Evolutionary conservation across 2,329 filamentous ascomycete genomes (phyloP), one percentile per base, ranked within the genome.

Genomic region (Colletotrichum sp.): DNA sequence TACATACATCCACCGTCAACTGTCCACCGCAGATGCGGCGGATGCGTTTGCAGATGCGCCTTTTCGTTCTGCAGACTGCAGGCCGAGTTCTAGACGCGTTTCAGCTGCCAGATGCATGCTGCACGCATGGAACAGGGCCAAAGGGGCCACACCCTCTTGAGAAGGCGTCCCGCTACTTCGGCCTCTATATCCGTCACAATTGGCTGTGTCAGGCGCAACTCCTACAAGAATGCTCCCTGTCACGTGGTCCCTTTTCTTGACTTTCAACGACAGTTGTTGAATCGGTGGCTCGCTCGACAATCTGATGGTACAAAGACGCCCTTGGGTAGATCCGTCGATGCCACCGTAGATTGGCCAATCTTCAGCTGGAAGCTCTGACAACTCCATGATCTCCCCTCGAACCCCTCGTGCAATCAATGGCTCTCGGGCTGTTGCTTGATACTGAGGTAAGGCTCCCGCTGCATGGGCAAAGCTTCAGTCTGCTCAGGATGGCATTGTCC

Each of bases 41-140:
- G 43, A 7, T 36, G 32, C 24, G 21, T 61, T 21, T 61, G 59
- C 30, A 39, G 52, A 30, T 63, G 69, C 72, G 24, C 24, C 52
- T 67, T 68, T 61, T 60, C 34, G 13, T 39, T 68, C 64, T 69
- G 28, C 64, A 63, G 55, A 26, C n/a, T 28, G 39, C 28, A 52
- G 34, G 28, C 71, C 66, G 36, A 75, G 74, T 76, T 74, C 71
- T 70, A 52, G 65, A 74, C 59, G 71, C 63, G 71, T 76, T 76
- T 76, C 74, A 76, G 59, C 52, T 76, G 60, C 34, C 52, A 67
- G 36, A 55, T 67, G 71, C 71, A 67, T 34, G 66, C 71, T 75
- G 71, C 71, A 71, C 13, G 34, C 66, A 75, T 75, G 74, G 74
- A 71, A 75, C 74, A 75, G 66, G 74, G 74, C 60, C 32, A 32